phyloP scores from a whole-genome alignment of 305 asterid genomes.

The Solanum hybrid region DNA sequence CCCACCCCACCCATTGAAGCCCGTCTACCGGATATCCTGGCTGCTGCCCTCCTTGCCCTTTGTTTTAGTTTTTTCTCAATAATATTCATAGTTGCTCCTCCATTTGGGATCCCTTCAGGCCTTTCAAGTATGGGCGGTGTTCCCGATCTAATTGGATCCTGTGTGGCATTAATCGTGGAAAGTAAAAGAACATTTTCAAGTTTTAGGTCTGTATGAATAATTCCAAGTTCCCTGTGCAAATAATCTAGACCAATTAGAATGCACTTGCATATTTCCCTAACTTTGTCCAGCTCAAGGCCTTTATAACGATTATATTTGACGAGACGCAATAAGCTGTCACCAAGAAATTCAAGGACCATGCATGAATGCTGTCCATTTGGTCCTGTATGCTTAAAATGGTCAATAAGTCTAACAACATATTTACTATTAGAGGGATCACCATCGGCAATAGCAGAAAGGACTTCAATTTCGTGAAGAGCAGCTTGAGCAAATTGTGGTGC shows the following conservation, averaged over 20 bases:
- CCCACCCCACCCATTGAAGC: conserved; percentile 51
- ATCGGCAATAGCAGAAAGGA: conserved; percentile 67
- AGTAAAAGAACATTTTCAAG: conserved; percentile 81
- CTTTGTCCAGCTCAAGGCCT: conserved; percentile 70
- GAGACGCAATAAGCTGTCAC: conserved; percentile 79
- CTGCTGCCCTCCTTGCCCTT: conserved; percentile 89
- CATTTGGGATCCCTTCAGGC: conserved; percentile 68
- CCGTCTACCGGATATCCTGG: conserved; percentile 70
- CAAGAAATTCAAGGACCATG: conserved; percentile 95
- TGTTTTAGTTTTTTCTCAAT: conserved; percentile 84
- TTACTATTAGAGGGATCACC: conserved; percentile 60
- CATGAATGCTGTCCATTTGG: conserved; percentile 95
- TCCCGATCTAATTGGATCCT: conserved; percentile 75
- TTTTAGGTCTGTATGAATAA: conserved; percentile 85
- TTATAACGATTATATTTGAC: conserved; percentile 68
- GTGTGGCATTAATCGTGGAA: conserved; percentile 72
- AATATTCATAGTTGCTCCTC: conserved; percentile 40
- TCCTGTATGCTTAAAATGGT: conserved; percentile 83
- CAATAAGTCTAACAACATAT: conserved; percentile 60
- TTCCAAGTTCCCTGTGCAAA: conserved; percentile 65
- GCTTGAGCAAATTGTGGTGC: conserved; percentile 91
- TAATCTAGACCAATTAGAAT: conserved; percentile 81
- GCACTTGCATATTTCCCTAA: conserved; percentile 83
- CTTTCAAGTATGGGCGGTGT: conserved; percentile 62
- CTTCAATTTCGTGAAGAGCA: conserved; percentile 83